Conservation (phyloP, 352 stramenopile genomes). For the Phytopythium boreale region DNA sequence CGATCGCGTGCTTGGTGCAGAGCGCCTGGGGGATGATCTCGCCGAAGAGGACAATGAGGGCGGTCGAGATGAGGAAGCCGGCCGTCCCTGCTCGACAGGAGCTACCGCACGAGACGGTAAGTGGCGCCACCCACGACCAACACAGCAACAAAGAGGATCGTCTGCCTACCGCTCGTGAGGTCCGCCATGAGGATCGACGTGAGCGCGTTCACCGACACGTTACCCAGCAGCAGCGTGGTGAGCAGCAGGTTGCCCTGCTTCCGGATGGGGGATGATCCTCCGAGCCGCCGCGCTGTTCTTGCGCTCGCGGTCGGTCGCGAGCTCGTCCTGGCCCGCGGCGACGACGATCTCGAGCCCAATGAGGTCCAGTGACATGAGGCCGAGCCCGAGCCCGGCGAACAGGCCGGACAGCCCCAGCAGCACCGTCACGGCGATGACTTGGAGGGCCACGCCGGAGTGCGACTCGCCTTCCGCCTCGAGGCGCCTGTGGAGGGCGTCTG, state of each 20-base stretch:
- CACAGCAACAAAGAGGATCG: neutral
- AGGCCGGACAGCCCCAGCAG: constrained; percentile 86
- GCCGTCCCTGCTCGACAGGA: constrained; percentile 8
- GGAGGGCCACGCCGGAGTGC: constrained; percentile 25
- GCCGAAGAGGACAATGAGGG: constrained; percentile 93
- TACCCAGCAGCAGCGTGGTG: constrained; percentile 94
- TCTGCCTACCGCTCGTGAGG: constrained; percentile 9
- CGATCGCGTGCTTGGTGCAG: constrained; percentile 85
- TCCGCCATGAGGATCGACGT: constrained; percentile 93
- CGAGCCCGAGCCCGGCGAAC: constrained; percentile 94
- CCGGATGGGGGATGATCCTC: constrained; percentile 88
- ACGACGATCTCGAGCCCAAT: constrained; percentile 97
- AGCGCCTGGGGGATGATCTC: constrained; percentile 89
- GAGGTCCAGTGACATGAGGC: constrained; percentile 96
- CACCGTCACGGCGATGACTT: constrained; percentile 47
- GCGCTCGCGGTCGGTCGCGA: constrained; percentile 62
- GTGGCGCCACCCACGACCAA: neutral
- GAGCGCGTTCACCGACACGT: constrained; percentile 96
- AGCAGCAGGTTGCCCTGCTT: constrained; percentile 95
- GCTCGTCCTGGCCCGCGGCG: constrained; percentile 82
- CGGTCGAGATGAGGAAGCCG: constrained; percentile 80
- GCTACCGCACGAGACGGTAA: constrained; percentile 66
- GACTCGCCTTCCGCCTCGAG: neutral
- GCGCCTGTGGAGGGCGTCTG: constrained; percentile 8
- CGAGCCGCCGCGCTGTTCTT: constrained; percentile 54